Conservation (phyloP, 192 early-diverging fungal genomes). For the Obelidium mucronatum region DNA sequence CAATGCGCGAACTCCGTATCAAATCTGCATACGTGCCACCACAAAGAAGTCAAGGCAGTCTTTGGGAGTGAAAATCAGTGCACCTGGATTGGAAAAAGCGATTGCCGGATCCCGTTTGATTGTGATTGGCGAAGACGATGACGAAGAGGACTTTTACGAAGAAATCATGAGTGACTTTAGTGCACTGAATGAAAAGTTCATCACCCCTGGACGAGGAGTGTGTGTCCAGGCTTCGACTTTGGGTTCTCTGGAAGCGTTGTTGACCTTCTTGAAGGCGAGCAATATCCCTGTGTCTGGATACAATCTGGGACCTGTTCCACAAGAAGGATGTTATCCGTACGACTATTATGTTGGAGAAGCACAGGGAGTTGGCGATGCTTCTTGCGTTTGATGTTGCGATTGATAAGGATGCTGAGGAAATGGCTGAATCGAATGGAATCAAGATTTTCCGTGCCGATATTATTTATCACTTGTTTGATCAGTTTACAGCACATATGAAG, state of each 20-base stretch:
- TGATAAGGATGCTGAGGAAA: slow-evolving; percentile 85
- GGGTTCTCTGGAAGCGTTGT: slow-evolving; percentile 96
- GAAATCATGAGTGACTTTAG: slow-evolving; percentile 94
- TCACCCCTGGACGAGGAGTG: slow-evolving; percentile 89
- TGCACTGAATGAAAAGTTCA: slow-evolving; percentile 76
- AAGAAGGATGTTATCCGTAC: slow-evolving; percentile 96
- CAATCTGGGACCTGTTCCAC: slow-evolving; percentile 97
- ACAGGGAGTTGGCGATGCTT: slow-evolving; percentile 73
- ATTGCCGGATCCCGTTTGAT: slow-evolving; percentile 96
- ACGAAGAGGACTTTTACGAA: slow-evolving; percentile 93
- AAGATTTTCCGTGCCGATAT: slow-evolving; percentile 96
- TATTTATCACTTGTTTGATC: slow-evolving; percentile 98
- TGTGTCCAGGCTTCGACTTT: slow-evolving; percentile 98
- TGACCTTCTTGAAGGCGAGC: slow-evolving; percentile 85
- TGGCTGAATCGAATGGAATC: slow-evolving; percentile 91
- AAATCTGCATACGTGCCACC: slow-evolving; percentile 96
- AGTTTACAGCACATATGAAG: slow-evolving; percentile 83
- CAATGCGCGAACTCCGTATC: slow-evolving; percentile 94
- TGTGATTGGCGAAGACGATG: slow-evolving; percentile 93
- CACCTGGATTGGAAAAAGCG: slow-evolving; percentile 92
- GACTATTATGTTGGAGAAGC: slow-evolving; percentile 90
- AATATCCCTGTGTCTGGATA: slow-evolving; percentile 98
- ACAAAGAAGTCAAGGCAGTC: slow-evolving; percentile 97
- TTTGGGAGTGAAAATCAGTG: slow-evolving; percentile 94
- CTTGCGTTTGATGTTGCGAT: slow-evolving; percentile 63